These are phyloP conservation scores for Coniochaeta sp. DNA, from an alignment of 2,329 filamentous ascomycete genomes.

Conservation along the genomic window DNA sequence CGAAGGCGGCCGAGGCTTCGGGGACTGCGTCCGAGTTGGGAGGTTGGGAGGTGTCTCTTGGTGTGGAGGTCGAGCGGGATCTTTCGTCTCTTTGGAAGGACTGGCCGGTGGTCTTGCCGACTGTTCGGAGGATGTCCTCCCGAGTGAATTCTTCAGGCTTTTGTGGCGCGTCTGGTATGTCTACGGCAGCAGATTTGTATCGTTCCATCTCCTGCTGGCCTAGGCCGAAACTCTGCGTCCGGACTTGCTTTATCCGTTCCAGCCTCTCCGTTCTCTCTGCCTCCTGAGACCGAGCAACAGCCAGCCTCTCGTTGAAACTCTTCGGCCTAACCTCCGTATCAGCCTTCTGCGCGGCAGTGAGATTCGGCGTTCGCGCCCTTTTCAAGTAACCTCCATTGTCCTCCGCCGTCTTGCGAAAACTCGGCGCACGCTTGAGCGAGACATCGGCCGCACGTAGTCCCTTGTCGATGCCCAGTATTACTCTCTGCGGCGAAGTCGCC, in stretches of 20 bases:
- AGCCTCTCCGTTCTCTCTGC: constrained; percentile 39
- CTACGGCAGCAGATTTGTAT: constrained; percentile 49
- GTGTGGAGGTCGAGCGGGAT: constrained; percentile 5
- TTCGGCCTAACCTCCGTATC: constrained; percentile 25
- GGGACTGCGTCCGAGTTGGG: constrained; percentile 26
- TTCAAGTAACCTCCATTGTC: constrained; percentile 31
- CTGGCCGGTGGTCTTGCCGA: constrained; percentile 8
- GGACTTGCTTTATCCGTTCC: constrained; percentile 41
- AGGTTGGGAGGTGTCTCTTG: not conserved
- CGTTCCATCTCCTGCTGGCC: constrained; percentile 50
- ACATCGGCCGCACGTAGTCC: constrained; percentile 73
- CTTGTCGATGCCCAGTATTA: constrained; percentile 83
- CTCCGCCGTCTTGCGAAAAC: constrained; percentile 27
- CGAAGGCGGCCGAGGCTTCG: constrained; percentile 57
- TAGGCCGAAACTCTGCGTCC: constrained; percentile 51
- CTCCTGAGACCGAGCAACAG: constrained; percentile 57
- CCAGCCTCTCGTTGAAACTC: constrained; percentile 80
- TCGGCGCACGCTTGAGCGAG: constrained; percentile 69
- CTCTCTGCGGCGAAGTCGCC: constrained; percentile 67
- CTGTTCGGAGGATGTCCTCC: constrained; percentile 48
- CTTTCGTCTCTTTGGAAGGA: constrained; percentile 11
- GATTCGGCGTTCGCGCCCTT: constrained; percentile 31
- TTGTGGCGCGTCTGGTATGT: constrained; percentile 41
- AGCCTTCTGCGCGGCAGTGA: constrained; percentile 19
- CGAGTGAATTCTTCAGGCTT: constrained; percentile 50